Percentiles rank a stretch among this genome's conserved stretches.
Conservation (phyloP, 495 filamentous ascomycete genomes). For the Penicillium argentinense region DNA sequence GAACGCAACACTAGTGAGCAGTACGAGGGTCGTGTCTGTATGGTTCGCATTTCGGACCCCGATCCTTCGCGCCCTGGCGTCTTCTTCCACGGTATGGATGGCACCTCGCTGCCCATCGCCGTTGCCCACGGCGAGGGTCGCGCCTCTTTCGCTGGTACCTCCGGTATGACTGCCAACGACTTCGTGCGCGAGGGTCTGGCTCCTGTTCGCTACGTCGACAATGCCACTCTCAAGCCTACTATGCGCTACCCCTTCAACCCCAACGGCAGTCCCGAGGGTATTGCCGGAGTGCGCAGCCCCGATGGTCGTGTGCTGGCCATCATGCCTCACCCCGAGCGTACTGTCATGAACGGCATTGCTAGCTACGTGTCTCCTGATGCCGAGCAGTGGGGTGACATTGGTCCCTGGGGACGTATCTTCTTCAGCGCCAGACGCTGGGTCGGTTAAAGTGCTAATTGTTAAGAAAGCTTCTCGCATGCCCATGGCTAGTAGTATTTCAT, state of each 20-base stretch:
- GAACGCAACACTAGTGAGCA: slow-evolving; percentile 83
- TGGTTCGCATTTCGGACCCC: slow-evolving; percentile 77
- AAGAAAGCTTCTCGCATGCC: neutral
- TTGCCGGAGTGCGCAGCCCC: slow-evolving; percentile 75
- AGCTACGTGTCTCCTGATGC: slow-evolving; percentile 69
- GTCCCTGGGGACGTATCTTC: slow-evolving; percentile 83
- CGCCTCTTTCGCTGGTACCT: slow-evolving; percentile 63
- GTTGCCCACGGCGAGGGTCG: slow-evolving; percentile 93
- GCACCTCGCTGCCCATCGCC: slow-evolving; percentile 78
- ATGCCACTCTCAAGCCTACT: slow-evolving; percentile 65
- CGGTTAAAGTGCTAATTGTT: slow-evolving; percentile 46
- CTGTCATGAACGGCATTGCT: slow-evolving; percentile 77
- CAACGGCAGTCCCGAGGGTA: slow-evolving; percentile 84
- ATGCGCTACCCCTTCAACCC: slow-evolving; percentile 90
- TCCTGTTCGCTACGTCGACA: slow-evolving; percentile 81
- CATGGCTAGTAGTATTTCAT: neutral
- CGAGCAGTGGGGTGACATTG: slow-evolving; percentile 79
- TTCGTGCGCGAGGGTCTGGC: slow-evolving; percentile 64
- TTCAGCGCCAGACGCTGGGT: slow-evolving; percentile 83
- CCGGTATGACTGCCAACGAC: slow-evolving; percentile 38
- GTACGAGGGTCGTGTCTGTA: slow-evolving; percentile 86
- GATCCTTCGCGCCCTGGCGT: slow-evolving; percentile 62
- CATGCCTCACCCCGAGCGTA: slow-evolving; percentile 97
- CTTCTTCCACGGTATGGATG: slow-evolving; percentile 90
- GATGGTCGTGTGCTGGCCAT: slow-evolving; percentile 88